Conservation (phyloP, 2,329 filamentous ascomycete genomes). For the Alternaria sp. region DNA sequence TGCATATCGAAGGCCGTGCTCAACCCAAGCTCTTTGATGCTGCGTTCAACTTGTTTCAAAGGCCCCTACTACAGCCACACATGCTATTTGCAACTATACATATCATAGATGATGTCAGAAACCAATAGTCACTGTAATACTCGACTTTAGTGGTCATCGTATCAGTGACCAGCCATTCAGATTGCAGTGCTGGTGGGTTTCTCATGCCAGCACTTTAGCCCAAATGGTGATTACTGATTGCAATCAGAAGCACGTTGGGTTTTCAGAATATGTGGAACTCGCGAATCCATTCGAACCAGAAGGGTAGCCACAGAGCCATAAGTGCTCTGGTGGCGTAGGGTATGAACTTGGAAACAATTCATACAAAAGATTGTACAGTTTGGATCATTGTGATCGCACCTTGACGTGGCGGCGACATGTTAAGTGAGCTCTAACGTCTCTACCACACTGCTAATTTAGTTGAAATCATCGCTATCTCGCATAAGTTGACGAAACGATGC, state of each 20-base stretch:
- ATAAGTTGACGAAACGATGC: neutral
- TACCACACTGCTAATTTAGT: neutral
- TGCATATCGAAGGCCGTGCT: slow-evolving; percentile 17
- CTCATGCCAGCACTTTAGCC: neutral
- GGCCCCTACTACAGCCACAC: slow-evolving; percentile 12
- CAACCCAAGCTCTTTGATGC: slow-evolving; percentile 26
- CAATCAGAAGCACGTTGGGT: neutral
- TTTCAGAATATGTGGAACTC: neutral
- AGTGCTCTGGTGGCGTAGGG: neutral
- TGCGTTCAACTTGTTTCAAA: slow-evolving; percentile 26
- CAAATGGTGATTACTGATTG: neutral
- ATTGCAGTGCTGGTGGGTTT: neutral
- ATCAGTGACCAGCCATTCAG: neutral
- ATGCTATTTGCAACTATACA: slow-evolving; percentile 8
- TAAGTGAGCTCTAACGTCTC: neutral
- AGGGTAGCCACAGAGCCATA: neutral
- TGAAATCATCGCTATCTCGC: neutral
- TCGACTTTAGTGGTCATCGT: neutral
- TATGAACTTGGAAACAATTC: neutral
- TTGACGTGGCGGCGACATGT: neutral
- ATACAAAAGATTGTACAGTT: neutral
- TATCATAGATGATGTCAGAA: neutral
- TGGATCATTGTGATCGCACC: neutral
- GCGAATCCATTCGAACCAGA: neutral
- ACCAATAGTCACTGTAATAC: neutral